Evolutionary conservation across 208 protist species (phyloP).

Genomic region (Trypanosoma scelopori): DNA sequence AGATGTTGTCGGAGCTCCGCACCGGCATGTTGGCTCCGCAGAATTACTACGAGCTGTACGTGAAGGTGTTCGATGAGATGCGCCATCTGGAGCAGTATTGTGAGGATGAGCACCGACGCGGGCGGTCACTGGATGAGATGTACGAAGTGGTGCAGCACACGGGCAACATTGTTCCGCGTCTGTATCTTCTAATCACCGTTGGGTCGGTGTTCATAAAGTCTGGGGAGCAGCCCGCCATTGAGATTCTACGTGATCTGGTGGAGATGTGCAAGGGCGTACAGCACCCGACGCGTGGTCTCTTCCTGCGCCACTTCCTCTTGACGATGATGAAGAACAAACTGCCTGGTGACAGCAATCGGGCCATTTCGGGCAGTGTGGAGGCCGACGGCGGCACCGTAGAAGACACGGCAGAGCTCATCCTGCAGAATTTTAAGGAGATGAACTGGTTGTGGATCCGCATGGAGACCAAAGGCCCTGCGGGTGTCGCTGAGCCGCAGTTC

Average conservation of each 20-base stretch:
- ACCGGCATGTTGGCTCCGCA: conserved; percentile 95
- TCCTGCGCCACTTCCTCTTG: conserved; percentile 97
- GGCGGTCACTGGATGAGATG: conserved; percentile 80
- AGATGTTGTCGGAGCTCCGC: conserved; percentile 95
- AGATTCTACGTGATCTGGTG: conserved; percentile 97
- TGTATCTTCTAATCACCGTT: conserved; percentile 97
- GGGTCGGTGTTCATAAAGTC: conserved; percentile 95
- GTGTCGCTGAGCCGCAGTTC: conserved; percentile 18
- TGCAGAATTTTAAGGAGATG: conserved; percentile 99
- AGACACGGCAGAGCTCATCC: conserved; percentile 94
- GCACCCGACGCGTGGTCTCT: conserved; percentile 98
- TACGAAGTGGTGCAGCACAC: conserved; percentile 98
- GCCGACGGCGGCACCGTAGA: conserved; percentile 73
- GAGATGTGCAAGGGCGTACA: conserved; percentile 99
- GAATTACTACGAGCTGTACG: conserved; percentile 98
- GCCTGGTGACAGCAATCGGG: conserved; percentile 87
- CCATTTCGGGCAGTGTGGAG: conserved; percentile 20
- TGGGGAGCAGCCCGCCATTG: conserved; percentile 89
- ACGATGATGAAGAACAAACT: conserved; percentile 96
- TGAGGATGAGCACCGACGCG: conserved; percentile 66
- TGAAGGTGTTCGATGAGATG: conserved; percentile 93
- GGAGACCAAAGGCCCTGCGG: conserved; percentile 87
- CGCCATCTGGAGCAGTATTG: conserved; percentile 89
- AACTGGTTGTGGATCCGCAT: conserved; percentile 99
- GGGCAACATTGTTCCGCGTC: conserved; percentile 97